Conservation (phyloP, 2,329 filamentous ascomycete genomes). For the Aspergillus caelatus region DNA sequence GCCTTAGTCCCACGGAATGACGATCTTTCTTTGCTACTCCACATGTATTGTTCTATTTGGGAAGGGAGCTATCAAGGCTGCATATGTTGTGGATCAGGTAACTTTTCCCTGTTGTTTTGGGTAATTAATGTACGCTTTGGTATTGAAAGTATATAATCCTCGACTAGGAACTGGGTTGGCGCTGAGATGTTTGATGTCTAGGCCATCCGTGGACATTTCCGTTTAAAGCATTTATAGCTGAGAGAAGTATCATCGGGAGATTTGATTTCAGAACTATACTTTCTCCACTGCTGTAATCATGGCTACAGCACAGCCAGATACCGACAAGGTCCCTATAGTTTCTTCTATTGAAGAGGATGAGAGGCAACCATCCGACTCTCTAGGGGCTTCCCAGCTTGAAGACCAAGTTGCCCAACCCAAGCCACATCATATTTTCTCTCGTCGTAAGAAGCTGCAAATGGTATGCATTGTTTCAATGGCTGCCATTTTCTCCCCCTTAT, state of each 20-base stretch:
- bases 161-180: not conserved
- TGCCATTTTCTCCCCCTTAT: conserved; percentile 42
- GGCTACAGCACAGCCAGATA: conserved; percentile 3
- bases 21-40: conserved; percentile 3
- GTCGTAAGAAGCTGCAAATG: conserved; percentile 8
- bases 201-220: not conserved
- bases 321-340: conserved; percentile 6
- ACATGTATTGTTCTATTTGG: conserved; percentile 2
- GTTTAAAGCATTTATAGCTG: not conserved
- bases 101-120: not conserved
- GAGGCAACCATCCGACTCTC: not conserved
- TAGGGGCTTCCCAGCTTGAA: not conserved
- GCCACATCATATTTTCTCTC: conserved; percentile 9
- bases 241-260: not conserved
- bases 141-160: conserved; percentile 1
- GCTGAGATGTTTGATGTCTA: not conserved
- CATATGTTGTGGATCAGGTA: conserved; percentile 3
- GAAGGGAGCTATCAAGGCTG: not conserved
- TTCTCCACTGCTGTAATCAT: conserved; percentile 2
- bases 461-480: conserved; percentile 15
- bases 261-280: not conserved
- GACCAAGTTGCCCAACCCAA: not conserved
- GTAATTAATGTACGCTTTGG: not conserved
- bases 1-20: conserved; percentile 1
- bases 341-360: not conserved